Conservation (phyloP, 2,329 filamentous ascomycete genomes). For the Aureobasidium sp. region DNA sequence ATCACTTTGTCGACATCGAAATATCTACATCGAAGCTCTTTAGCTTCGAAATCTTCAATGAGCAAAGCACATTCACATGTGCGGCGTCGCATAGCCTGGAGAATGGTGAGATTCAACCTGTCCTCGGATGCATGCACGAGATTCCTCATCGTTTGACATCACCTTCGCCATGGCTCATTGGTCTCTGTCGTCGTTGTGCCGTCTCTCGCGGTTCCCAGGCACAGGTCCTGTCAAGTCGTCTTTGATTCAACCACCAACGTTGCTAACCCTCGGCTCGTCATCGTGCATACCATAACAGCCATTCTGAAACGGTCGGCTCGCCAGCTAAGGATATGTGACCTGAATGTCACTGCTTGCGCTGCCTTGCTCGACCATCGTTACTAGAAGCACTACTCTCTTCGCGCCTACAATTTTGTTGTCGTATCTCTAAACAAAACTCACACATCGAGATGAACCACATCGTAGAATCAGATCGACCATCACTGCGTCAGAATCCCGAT, state of each 20-base stretch:
- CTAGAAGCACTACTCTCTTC: not conserved
- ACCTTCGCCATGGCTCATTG: not conserved
- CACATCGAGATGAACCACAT: not conserved
- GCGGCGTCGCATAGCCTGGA: not conserved
- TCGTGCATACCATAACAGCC: not conserved
- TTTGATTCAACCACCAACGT: not conserved
- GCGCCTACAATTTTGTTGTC: not conserved
- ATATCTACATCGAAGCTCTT: not conserved
- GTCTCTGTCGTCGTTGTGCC: not conserved
- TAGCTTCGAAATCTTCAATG: not conserved
- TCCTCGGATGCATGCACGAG: not conserved
- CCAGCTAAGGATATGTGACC: not conserved
- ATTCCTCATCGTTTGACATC: not conserved
- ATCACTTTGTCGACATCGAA: not conserved
- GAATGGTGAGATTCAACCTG: not conserved
- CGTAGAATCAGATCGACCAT: not conserved
- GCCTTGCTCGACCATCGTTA: not conserved
- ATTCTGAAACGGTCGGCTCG: not conserved
- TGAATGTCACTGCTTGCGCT: not conserved
- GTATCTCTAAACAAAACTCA: not conserved
- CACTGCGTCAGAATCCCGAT: not conserved
- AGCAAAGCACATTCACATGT: not conserved
- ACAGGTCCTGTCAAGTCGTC: not conserved
- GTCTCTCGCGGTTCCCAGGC: too few species aligned
- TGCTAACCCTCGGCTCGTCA: not conserved